phyloP scores from a whole-genome alignment of 1,284 basidiomycete genomes.

The Cutaneotrichosporon dermatis region DNA sequence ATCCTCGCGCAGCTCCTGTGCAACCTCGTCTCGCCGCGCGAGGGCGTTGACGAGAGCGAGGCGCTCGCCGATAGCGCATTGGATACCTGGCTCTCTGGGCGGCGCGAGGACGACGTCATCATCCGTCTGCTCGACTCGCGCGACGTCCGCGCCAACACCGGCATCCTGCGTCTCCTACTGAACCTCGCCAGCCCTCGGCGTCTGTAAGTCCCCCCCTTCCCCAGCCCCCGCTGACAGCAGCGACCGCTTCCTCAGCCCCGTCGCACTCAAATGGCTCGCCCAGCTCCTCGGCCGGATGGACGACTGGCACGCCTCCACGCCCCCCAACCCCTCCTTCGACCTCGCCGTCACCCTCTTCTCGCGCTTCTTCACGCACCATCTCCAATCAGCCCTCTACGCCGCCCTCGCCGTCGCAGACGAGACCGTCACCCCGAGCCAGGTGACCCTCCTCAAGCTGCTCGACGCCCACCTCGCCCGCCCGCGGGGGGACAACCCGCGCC shows the following conservation, averaged over 20 bases:
- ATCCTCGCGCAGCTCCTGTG: conserved; percentile 39
- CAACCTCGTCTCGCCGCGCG: conserved; percentile 42
- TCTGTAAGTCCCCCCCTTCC: conserved; percentile 54
- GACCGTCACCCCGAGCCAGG: conserved; percentile 75
- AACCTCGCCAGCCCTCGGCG: conserved; percentile 63
- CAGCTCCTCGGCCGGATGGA: conserved; percentile 59
- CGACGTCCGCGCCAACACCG: conserved; percentile 60
- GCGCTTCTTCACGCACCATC: conserved; percentile 42
- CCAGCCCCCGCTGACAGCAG: background rate
- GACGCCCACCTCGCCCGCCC: conserved; percentile 63
- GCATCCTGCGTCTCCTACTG: conserved; percentile 64
- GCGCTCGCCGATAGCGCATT: conserved; percentile 18
- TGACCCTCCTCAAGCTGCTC: conserved; percentile 73
- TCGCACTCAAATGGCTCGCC: conserved; percentile 30
- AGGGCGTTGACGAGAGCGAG: conserved; percentile 15
- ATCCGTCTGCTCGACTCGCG: conserved; percentile 66
- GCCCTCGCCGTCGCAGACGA: conserved; percentile 52
- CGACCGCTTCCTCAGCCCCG: conserved; percentile 14
- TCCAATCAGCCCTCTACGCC: conserved; percentile 24
- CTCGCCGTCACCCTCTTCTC: conserved; percentile 59
- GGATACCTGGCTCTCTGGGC: conserved; percentile 32
- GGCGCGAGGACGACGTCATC: conserved; percentile 55
- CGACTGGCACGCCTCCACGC: conserved; percentile 57
- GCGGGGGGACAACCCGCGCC: background rate
- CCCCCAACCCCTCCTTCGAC: conserved; percentile 63